phyloP scores from a whole-genome alignment of 2,329 filamentous ascomycete genomes.

The Byssochlamys sp. region DNA sequence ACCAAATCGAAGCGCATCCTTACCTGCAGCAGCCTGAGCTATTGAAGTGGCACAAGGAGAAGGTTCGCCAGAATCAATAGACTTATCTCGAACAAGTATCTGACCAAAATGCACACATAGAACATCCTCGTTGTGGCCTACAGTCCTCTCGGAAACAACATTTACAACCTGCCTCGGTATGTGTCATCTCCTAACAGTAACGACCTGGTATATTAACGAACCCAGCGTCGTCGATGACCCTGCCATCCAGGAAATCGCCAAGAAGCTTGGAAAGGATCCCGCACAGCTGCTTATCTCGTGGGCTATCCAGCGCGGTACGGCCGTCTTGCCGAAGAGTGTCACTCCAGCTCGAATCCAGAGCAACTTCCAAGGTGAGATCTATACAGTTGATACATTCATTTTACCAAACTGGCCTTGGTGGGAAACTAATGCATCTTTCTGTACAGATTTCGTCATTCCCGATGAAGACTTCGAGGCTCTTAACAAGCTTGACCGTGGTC shows the following conservation, averaged over 20 bases:
- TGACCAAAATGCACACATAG: constrained; percentile 15
- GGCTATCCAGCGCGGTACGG: constrained; percentile 45
- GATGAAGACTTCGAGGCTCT: constrained; percentile 25
- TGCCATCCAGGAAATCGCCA: constrained; percentile 51
- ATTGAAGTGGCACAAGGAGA: constrained; percentile 13
- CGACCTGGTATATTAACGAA: constrained; percentile 36
- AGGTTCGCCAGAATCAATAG: constrained; percentile 3
- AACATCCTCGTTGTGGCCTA: constrained; percentile 40
- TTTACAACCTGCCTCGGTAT: constrained; percentile 20
- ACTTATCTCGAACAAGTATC: too few relatives aligned
- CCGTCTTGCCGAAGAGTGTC: constrained; percentile 48
- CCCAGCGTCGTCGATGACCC: constrained; percentile 54
- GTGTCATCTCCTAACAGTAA: not conserved
- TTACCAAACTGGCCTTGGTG: not conserved
- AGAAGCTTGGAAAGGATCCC: constrained; percentile 51
- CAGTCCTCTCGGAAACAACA: constrained; percentile 40
- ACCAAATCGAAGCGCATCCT: constrained; percentile 19
- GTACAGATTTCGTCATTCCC: constrained; percentile 23
- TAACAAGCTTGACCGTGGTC: constrained; percentile 26
- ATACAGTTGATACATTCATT: not conserved
- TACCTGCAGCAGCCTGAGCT: constrained; percentile 21
- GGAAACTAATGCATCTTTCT: not conserved
- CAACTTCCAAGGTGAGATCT: constrained; percentile 35
- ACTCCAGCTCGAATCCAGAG: constrained; percentile 43
- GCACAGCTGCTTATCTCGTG: constrained; percentile 47